Evolutionary conservation across 176 grass and related monocot species (phyloP).

Genomic region (Typha latifolia): DNA sequence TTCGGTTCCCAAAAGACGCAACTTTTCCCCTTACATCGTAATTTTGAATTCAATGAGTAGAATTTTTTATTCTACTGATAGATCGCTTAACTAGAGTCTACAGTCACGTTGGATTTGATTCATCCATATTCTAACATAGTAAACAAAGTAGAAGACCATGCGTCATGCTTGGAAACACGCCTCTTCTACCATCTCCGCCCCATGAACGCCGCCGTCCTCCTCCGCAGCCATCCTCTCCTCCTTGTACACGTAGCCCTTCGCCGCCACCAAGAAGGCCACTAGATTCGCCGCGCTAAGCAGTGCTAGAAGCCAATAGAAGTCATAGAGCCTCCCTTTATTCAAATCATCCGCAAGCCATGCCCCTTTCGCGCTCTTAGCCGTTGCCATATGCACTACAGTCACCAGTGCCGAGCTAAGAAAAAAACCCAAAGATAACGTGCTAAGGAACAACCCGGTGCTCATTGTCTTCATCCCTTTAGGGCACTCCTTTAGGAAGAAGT

Average conservation of each 20-base stretch:
- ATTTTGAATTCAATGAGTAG: no score
- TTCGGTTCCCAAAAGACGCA: no score
- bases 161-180: slow-evolving; percentile 18
- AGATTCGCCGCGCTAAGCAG: slow-evolving; percentile 50
- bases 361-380: slow-evolving; percentile 18
- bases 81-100: no score
- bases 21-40: no score
- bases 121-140: not conserved
- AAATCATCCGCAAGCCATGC: slow-evolving; percentile 76
- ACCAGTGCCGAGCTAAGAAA: slow-evolving; percentile 85
- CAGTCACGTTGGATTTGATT: no score
- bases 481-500: slow-evolving; percentile 88
- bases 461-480: slow-evolving; percentile 99
- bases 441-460: slow-evolving; percentile 92
- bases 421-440: slow-evolving; percentile 76
- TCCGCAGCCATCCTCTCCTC: slow-evolving; percentile 53
- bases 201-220: slow-evolving; percentile 1
- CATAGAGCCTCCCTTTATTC: slow-evolving; percentile 58
- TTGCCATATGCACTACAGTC: slow-evolving; percentile 58
- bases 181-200: slow-evolving; percentile 63
- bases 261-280: slow-evolving; percentile 31
- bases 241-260: slow-evolving; percentile 74
- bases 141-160: not conserved
- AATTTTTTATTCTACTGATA: no score
- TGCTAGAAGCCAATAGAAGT: slow-evolving; percentile 91